Conservation (phyloP, 805 yeast species). For the Helenozyma baotianmanensis region DNA sequence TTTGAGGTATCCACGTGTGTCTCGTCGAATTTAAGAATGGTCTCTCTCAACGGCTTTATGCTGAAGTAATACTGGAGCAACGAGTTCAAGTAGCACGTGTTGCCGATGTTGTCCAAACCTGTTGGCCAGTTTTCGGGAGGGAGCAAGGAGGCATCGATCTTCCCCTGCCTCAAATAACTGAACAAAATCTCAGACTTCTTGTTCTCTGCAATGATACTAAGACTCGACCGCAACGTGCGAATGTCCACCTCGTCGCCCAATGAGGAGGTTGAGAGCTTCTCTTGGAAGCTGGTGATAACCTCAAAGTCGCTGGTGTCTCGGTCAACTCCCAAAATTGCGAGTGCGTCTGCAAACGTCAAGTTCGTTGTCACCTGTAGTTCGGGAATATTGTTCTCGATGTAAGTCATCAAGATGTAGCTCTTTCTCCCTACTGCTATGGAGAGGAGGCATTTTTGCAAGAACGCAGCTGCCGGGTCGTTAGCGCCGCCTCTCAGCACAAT, state of each 20-base stretch:
- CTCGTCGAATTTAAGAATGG: slow-evolving; percentile 53
- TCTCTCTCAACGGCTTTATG: slow-evolving; percentile 71
- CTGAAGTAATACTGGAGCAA: slow-evolving; percentile 86
- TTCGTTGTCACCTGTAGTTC: slow-evolving; percentile 18
- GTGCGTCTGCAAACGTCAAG: slow-evolving; percentile 36
- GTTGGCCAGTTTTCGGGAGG: slow-evolving; percentile 78
- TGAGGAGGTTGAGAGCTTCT: slow-evolving; percentile 14
- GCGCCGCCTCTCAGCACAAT: slow-evolving; percentile 26
- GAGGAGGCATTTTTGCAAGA: slow-evolving; percentile 51
- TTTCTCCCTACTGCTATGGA: slow-evolving; percentile 57
- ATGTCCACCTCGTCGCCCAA: slow-evolving; percentile 40
- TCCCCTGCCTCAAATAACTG: slow-evolving; percentile 58
- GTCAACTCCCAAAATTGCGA: slow-evolving; percentile 45
- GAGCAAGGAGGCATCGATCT: slow-evolving; percentile 51
- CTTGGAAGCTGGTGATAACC: slow-evolving; percentile 49
- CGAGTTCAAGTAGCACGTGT: slow-evolving; percentile 85
- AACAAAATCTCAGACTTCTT: slow-evolving; percentile 53
- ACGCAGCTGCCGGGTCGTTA: slow-evolving; percentile 32
- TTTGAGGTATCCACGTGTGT: slow-evolving; percentile 10
- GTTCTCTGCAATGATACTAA: slow-evolving; percentile 50
- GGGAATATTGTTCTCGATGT: slow-evolving; percentile 44
- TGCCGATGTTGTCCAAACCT: slow-evolving; percentile 91
- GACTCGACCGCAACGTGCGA: slow-evolving; percentile 51
- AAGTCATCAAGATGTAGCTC: slow-evolving; percentile 54
- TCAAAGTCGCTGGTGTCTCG: slow-evolving; percentile 53